Conservation (phyloP, 768 basidiomycete genomes). For the Tricholoma sp. region DNA sequence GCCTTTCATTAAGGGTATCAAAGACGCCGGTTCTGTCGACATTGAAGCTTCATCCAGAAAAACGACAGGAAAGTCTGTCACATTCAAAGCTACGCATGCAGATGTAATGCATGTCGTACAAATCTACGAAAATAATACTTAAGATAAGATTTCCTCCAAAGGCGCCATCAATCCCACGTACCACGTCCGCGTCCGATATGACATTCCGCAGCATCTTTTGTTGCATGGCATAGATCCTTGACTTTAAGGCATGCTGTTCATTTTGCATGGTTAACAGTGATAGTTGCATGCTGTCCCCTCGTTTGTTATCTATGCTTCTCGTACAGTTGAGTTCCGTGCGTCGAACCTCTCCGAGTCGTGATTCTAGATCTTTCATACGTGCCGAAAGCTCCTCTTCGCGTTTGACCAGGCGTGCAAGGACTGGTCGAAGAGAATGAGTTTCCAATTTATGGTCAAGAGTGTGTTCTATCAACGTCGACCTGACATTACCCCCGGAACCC, state of each 20-base stretch:
- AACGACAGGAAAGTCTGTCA: conserved; percentile 86
- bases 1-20: conserved; percentile 93
- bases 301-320: conserved; percentile 15
- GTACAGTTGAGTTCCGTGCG: conserved; percentile 13
- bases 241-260: conserved; percentile 24
- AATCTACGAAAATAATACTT: conserved; percentile 39
- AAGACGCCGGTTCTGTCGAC: conserved; percentile 90
- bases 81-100: conserved; percentile 56
- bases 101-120: conserved; percentile 88
- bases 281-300: conserved; percentile 28
- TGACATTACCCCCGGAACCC: conserved; percentile 58
- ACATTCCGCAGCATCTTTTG: conserved; percentile 63
- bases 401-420: conserved; percentile 37
- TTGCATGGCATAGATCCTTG: conserved; percentile 48
- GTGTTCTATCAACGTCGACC: conserved; percentile 46
- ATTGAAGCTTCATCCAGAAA: conserved; percentile 95
- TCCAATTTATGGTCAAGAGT: conserved; percentile 63
- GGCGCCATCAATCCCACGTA: conserved; percentile 31
- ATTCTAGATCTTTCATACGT: conserved; percentile 20
- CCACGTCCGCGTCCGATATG: conserved; percentile 66
- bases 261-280: conserved; percentile 24
- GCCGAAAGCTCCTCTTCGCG: conserved; percentile 28
- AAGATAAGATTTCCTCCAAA: neutral
- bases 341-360: conserved; percentile 14
- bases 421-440: conserved; percentile 48